Conservation (phyloP, 1,284 basidiomycete species). For the Moniliella sp. region DNA sequence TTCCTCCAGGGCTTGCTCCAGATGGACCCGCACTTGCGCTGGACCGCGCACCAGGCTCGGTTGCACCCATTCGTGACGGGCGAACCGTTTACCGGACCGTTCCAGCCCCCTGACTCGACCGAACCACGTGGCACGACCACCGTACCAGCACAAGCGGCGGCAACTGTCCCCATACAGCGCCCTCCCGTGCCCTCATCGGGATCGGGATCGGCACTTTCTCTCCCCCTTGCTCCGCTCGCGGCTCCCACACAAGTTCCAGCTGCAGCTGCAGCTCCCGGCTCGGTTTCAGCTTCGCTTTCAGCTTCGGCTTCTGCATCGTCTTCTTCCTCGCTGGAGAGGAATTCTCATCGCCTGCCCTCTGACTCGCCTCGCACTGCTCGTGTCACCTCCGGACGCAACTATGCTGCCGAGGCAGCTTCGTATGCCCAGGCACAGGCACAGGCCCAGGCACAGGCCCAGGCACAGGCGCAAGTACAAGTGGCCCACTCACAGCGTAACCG, state of each 20-base stretch:
- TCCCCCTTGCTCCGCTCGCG: slow-evolving; percentile 13
- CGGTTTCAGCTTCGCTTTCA: too few relatives aligned
- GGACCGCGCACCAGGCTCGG: slow-evolving; percentile 88
- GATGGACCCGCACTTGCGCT: slow-evolving; percentile 77
- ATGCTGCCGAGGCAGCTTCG: slow-evolving; percentile 8
- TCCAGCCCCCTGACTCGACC: slow-evolving; percentile 24
- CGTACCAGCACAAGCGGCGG: not conserved
- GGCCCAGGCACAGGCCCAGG: slow-evolving; percentile 3
- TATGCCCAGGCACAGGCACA: slow-evolving; percentile 7
- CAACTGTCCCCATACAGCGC: slow-evolving; percentile 43
- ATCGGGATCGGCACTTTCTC: slow-evolving; percentile 6
- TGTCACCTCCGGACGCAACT: too few relatives aligned
- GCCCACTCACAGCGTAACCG: too few relatives aligned
- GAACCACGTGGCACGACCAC: slow-evolving; percentile 1
- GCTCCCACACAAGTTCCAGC: slow-evolving; percentile 6
- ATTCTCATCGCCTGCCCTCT: too few relatives aligned
- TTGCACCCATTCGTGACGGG: slow-evolving; percentile 94
- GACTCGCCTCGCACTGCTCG: too few relatives aligned
- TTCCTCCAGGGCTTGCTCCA: slow-evolving; percentile 85
- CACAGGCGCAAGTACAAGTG: slow-evolving; percentile 1
- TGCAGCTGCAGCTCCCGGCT: too few relatives aligned
- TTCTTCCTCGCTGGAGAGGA: too few relatives aligned
- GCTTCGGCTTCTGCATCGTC: too few relatives aligned
- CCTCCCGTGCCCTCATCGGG: slow-evolving; percentile 44
- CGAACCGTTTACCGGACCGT: slow-evolving; percentile 49